Percentiles rank a stretch among this genome's conserved stretches.
phyloP scores from a whole-genome alignment of 2,329 filamentous ascomycete species.

The Stachybotrys chlorohalonatus region DNA sequence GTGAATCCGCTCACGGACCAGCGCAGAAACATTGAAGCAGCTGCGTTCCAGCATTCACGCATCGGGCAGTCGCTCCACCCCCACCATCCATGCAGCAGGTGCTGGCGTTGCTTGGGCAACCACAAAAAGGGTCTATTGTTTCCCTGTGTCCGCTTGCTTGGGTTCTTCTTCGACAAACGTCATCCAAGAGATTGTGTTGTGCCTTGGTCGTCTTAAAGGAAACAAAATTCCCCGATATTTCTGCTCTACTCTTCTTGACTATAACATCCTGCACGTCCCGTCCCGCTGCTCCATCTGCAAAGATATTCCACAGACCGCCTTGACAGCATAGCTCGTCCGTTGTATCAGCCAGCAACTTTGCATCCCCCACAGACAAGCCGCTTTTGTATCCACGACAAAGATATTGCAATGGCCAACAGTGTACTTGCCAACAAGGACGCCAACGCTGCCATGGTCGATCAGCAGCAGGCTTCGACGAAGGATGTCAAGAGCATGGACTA shows the following conservation, averaged over 20 bases:
- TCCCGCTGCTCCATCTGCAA: background rate
- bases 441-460: slow-evolving; percentile 42
- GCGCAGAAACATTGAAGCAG: background rate
- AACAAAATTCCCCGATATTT: background rate
- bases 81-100: background rate
- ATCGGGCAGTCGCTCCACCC: background rate
- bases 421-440: slow-evolving; percentile 58
- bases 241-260: background rate
- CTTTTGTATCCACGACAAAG: slow-evolving; percentile 19
- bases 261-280: background rate
- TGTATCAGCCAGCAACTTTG: background rate
- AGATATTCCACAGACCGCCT: background rate
- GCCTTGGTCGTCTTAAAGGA: background rate
- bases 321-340: background rate
- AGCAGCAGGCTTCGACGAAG: slow-evolving; percentile 24
- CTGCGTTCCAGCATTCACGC: background rate
- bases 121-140: background rate
- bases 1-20: background rate
- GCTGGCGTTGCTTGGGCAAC: background rate
- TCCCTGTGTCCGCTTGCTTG: background rate
- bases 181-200: background rate
- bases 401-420: slow-evolving; percentile 42
- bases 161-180: background rate
- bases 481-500: slow-evolving; percentile 64
- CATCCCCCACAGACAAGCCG: too few species aligned